Percentiles rank a stretch among this genome's conserved stretches.
Evolutionary conservation across 139 green algal species (phyloP).

Genomic region (Chlorella sp.): DNA sequence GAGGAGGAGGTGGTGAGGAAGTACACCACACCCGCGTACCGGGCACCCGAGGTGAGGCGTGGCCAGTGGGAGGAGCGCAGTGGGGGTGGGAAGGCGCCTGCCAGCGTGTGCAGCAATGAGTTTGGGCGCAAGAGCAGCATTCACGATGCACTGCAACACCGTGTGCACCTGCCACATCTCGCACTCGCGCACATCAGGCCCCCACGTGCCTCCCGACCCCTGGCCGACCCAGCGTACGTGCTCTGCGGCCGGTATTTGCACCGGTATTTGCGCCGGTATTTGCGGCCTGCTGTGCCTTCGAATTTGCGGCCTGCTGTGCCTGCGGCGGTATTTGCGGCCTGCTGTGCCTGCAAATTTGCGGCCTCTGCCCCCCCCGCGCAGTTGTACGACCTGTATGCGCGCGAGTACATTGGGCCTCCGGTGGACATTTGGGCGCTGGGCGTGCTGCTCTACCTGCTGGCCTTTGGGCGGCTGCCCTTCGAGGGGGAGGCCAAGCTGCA

Average conservation of each 20-base stretch:
- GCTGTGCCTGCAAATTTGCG: too few relatives aligned
- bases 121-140: too few relatives aligned
- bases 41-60: constrained; percentile 84
- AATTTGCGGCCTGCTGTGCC: too few relatives aligned
- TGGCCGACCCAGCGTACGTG: too few relatives aligned
- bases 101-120: not conserved
- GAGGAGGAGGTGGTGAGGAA: constrained; percentile 88
- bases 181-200: too few relatives aligned
- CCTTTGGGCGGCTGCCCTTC: constrained; percentile 84
- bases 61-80: not conserved
- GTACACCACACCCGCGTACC: constrained; percentile 93
- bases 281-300: too few relatives aligned
- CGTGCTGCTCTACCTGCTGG: constrained; percentile 85
- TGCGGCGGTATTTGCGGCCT: too few relatives aligned
- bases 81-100: not conserved
- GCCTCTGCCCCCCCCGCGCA: constrained; percentile 34
- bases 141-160: too few relatives aligned
- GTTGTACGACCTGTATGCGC: constrained; percentile 88
- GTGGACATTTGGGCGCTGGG: constrained; percentile 92
- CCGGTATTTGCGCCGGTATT: too few relatives aligned
- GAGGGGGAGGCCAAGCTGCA: constrained; percentile 80
- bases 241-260: too few relatives aligned
- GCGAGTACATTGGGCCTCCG: constrained; percentile 78
- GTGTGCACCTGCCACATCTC: too few relatives aligned
- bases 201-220: too few relatives aligned